Base-by-base conservation (phyloP, 495 filamentous ascomycete species). In the Pyrenopolyporus hunteri region DNA sequence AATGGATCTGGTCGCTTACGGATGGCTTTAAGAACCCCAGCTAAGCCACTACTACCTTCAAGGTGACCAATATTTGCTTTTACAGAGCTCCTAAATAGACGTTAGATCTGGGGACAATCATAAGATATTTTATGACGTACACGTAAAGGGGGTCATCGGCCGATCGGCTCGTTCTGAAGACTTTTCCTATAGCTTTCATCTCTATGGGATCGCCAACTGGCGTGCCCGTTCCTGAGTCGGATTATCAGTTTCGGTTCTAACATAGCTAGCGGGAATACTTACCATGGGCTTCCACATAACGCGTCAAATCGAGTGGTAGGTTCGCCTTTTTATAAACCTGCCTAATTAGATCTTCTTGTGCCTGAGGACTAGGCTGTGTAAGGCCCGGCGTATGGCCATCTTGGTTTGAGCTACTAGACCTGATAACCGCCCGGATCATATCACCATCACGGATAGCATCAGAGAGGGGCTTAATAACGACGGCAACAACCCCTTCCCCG, bases 391-490 rank as follows among this genome's bases (percentile, higher is more conserved):
- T 70, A 25, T 77, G 74, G 31, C 83, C 82, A 66, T 86, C 81
- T 47, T 80, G 65, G 58, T 88, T 88, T 22, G 79, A 64, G 0
- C 76, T 77, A 8, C 76, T 77, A 0, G 72, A 75, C 7, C 83
- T 77, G 53, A 91, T 83, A 0, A 90, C 76, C 6, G 78, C 82
- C 6, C 85, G 74, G 28, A 89, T 83, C 8, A 78, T 78, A 54
- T 83, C 76, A 2, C 75, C 74, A 45, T 82, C 76, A 0, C 45
- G 25, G 4, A 82, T 29, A 2, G 81, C 87, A 29, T 81, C 76
- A 1, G 42, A 45, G 1, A 88, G 64, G 7, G 54, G 64, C 68
- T 89, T 90, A 0, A 91, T 28, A 1, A 81, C 71, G 0, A 88
- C 22, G 0, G 74, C 74, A 17, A 71, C 75, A 8, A 87, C 57